These are phyloP conservation scores for Globisporangium echinulatum DNA, from an alignment of 352 stramenopile species.

Conservation along the genomic window DNA sequence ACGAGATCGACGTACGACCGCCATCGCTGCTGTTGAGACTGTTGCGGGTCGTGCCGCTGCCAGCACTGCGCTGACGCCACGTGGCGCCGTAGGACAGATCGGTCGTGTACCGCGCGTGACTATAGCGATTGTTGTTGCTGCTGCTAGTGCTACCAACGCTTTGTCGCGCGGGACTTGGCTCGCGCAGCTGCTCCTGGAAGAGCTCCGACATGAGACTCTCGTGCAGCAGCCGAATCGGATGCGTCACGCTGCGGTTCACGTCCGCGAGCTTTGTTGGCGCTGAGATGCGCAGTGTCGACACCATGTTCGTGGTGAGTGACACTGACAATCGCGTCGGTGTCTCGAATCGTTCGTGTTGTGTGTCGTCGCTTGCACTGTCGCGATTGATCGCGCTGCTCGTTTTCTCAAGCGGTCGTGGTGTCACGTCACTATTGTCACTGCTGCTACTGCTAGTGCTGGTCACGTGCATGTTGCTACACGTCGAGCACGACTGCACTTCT, in stretches of 20 bases:
- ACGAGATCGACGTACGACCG: constrained; percentile 6
- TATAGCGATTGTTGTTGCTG: background rate
- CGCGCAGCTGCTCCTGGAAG: constrained; percentile 33
- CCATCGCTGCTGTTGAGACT: background rate
- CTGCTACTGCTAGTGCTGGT: background rate
- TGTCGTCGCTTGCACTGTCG: background rate
- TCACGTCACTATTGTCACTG: too few species aligned
- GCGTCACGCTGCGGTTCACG: constrained; percentile 6
- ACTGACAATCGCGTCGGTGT: background rate
- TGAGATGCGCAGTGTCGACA: background rate
- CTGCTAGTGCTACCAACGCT: background rate
- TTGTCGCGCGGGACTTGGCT: constrained; percentile 11
- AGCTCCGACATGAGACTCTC: constrained; percentile 33
- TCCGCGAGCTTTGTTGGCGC: constrained; percentile 5
- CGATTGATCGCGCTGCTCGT: too few species aligned
- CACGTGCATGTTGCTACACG: background rate
- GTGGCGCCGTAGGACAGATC: too few species aligned
- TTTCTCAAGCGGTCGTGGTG: too few species aligned
- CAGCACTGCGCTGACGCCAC: background rate
- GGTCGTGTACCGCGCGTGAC: background rate
- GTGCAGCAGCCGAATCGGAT: constrained; percentile 28
- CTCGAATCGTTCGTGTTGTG: background rate
- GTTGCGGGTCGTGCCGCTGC: constrained; percentile 1
- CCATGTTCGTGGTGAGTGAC: background rate
- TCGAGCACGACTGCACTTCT: background rate